Base-by-base conservation (phyloP, 768 basidiomycete genomes). In the Trametes punicea region DNA sequence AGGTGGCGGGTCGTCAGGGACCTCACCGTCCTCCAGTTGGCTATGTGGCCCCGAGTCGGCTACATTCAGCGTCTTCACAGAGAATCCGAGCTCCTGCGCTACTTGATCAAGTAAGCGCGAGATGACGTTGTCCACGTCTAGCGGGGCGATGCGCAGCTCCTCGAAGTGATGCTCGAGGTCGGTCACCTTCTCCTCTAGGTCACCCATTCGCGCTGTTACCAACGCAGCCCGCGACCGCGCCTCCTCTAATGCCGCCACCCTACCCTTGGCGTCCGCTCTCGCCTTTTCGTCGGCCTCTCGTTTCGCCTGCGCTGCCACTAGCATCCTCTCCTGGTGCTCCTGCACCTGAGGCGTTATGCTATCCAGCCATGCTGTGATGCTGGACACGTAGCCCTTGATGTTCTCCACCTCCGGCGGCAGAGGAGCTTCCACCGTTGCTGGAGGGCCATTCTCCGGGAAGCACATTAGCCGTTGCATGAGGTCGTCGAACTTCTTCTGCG, bases 91-190 rank as follows among this genome's bases (percentile, higher is more conserved):
- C 6, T 23, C 15, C 26, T 47, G 20, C 20, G 40, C 42, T 16
- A 51, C 27, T 16, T 39, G 23, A 4, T 29, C 47, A 29, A 62
- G 48, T 5, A 46, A 27, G 2, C 30, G 21, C 10, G 39, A 7
- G 26, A 56, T 23, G 23, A 47, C 27, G 10, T 50, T 33, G 25
- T 29, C 50, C 20, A 29, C 10, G 26, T 46, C 11, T 4, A 41
- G 21, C 16, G 38, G 25, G 15, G 23, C 8, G 20, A 34, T 9
- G 15, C 46, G 52, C 23, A 62, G 41, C 2, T 57, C 26, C 20
- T 52, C 44, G 21, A 59, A 36, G 6, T 45, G 31, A 7, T 8
- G 27, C 46, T 59, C 53, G 25, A 54, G 31, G 33, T 62, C 54
- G 25, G 31, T 26, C 34, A 59, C 25, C 26, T 39, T 38, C 49